Percentiles rank a stretch among this genome's conserved stretches.
phyloP scores from a whole-genome alignment of 2,329 filamentous ascomycete species.

The Colletotrichum zoysiae region DNA sequence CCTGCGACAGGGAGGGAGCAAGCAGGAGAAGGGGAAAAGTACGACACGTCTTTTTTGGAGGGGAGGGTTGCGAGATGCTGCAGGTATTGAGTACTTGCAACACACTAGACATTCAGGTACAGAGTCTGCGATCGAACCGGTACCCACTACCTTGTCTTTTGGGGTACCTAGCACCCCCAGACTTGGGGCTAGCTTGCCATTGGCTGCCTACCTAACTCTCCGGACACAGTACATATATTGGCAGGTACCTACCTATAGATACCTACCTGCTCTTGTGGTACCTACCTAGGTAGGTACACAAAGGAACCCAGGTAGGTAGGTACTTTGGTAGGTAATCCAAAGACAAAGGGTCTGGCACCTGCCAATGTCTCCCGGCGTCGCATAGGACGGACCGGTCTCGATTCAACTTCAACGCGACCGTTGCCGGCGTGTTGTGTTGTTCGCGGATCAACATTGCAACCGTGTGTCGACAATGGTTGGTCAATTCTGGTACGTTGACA shows the following conservation, averaged over 20 bases:
- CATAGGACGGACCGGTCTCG: conserved; percentile 2
- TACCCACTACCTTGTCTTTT: conserved; percentile 12
- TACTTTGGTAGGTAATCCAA: neutral
- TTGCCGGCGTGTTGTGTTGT: neutral
- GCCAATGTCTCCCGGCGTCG: conserved; percentile 4
- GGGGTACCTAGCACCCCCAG: conserved; percentile 21
- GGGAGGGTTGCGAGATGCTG: conserved; percentile 13
- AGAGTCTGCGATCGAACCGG: neutral
- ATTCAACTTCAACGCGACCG: neutral
- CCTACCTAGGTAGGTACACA: neutral
- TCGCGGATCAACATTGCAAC: conserved; percentile 8
- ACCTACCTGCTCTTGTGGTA: no score
- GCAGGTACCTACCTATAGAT: no score
- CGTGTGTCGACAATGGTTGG: neutral
- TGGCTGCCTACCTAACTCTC: conserved; percentile 12
- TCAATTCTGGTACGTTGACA: neutral
- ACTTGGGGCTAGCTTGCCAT: conserved; percentile 14
- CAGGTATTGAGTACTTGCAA: neutral
- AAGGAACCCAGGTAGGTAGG: neutral
- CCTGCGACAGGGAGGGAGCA: conserved; percentile 40
- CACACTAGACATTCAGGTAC: neutral
- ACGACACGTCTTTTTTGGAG: conserved; percentile 35
- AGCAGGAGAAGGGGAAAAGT: conserved; percentile 35
- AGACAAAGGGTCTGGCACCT: conserved; percentile 16
- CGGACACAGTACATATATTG: neutral